Percentiles rank a stretch among this genome's conserved stretches.
Evolutionary conservation across 139 green algal species (phyloP).

Genomic region (Desmodesmus armatus): DNA sequence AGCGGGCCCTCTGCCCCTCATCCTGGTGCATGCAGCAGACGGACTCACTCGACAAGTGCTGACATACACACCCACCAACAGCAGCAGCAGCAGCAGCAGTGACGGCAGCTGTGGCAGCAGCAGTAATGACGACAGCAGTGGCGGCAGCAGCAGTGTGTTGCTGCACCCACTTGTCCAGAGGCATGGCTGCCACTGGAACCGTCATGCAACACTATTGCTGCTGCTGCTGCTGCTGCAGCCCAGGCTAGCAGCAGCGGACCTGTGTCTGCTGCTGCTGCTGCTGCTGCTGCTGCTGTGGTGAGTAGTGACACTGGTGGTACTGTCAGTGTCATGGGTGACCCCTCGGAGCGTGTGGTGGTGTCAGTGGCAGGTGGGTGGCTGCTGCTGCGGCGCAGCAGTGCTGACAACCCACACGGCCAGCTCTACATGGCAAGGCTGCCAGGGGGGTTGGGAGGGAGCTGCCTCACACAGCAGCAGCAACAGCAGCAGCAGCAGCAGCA

Average conservation of each 20-base stretch:
- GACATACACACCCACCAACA: not conserved
- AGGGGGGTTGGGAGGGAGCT: not conserved
- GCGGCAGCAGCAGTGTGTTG: not conserved
- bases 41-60: not conserved
- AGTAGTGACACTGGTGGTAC: slow-evolving; percentile 15
- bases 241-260: not conserved
- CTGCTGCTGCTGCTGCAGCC: not conserved
- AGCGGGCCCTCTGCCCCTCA: not conserved
- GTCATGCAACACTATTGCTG: not conserved
- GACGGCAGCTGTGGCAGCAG: not conserved
- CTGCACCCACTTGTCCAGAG: too few species aligned
- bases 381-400: not conserved
- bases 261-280: not conserved
- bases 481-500: not conserved
- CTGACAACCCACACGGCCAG: not conserved
- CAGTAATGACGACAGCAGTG: not conserved
- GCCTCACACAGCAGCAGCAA: not conserved
- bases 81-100: not conserved
- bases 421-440: not conserved
- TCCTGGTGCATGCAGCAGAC: not conserved
- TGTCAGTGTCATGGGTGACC: not conserved
- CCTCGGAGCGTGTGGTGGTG: slow-evolving; percentile 32
- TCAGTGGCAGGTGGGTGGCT: not conserved
- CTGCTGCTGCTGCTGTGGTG: too few species aligned
- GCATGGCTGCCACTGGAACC: not conserved